Evolutionary conservation across 805 yeast genomes (phyloP).

Genomic region (Candida morakotiae): DNA sequence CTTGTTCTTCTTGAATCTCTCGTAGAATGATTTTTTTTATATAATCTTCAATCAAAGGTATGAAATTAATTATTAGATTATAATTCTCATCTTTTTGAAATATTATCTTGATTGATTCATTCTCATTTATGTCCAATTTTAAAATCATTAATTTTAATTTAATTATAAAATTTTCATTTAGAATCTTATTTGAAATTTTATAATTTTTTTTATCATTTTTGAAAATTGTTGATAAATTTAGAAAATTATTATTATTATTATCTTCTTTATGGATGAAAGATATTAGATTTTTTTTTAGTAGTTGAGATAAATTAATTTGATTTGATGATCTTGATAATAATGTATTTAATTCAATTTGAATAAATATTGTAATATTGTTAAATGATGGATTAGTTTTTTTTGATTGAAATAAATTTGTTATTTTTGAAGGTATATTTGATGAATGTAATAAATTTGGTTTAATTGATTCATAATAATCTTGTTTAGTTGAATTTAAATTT

Average conservation of each 20-base stretch:
- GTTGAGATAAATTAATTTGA: slow-evolving; percentile 25
- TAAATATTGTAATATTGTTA: not conserved
- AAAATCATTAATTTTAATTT: slow-evolving; percentile 21
- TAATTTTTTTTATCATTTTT: not conserved
- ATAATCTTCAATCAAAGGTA: slow-evolving; percentile 23
- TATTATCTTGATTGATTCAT: slow-evolving; percentile 15
- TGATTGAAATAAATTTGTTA: slow-evolving; percentile 3
- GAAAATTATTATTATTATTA: not conserved
- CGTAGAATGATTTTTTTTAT: slow-evolving; percentile 12
- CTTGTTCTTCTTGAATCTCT: slow-evolving; percentile 11
- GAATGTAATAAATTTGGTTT: slow-evolving; percentile 37
- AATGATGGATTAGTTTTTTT: not conserved
- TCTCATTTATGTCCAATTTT: slow-evolving; percentile 17
- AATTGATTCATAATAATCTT: slow-evolving; percentile 21
- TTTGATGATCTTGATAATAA: slow-evolving; percentile 20
- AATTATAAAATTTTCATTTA: slow-evolving; percentile 32
- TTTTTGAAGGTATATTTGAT: slow-evolving; percentile 29
- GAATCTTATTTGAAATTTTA: slow-evolving; percentile 5
- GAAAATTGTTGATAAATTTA: not conserved
- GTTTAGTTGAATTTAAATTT: too few relatives aligned
- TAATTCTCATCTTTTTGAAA: slow-evolving; percentile 30
- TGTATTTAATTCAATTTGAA: slow-evolving; percentile 34
- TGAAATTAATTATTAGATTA: slow-evolving; percentile 15
- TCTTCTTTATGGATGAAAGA: not conserved
- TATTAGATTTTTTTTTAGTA: slow-evolving; percentile 27